Evolutionary conservation across 2,329 filamentous ascomycete species (phyloP), one percentile per base, ranked within the genome.

Genomic region (Aspergillus felis): DNA sequence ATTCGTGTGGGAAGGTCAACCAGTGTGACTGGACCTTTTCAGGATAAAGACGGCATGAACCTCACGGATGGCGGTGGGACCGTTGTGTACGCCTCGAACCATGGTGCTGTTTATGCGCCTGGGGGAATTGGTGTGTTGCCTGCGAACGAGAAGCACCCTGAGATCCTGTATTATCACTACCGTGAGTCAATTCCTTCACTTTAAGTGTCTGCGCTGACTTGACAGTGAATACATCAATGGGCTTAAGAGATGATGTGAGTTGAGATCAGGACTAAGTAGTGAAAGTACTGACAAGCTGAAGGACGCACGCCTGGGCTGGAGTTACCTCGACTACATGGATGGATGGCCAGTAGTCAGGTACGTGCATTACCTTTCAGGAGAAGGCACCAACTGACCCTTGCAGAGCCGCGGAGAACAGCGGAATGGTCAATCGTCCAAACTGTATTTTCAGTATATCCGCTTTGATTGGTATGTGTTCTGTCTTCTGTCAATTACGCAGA

Each of bases 131-230:
- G 74, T 0, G 64, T 76, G 3, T 49, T 76, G 54, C 41, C 63
- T 6, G 68, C 60, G 20, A 66, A 65, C 48, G 60, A 51, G 6
- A 63, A 59, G 9, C 53, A 51, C 4, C 62, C 64, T 17, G 74
- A 76, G 60, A 64, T 75, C 41, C 59, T 77, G 12, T 77, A 75
- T 41, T 77, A 73, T 60, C 74, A 77, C 61, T 77, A 74, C 42
- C 57, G 71, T 72, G 53, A 51, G 71, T 64, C 20, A n/a, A 4
- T 41, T 1, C n/a, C 28, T 3, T 9, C 7, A 8, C 22, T 32
- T 1, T 8, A 27, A 12, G 51, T 9, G 1, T 17, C 9, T 28
- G n/a, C 17, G 27, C 29, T 53, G 41, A 54, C 27, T n/a, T 50
- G 57, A 57, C 35, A 71, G 68, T 73, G 56, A 74, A 75, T 57